Base-by-base conservation (phyloP, 1,139 yeast species). In the Candida sanyaensis region DNA sequence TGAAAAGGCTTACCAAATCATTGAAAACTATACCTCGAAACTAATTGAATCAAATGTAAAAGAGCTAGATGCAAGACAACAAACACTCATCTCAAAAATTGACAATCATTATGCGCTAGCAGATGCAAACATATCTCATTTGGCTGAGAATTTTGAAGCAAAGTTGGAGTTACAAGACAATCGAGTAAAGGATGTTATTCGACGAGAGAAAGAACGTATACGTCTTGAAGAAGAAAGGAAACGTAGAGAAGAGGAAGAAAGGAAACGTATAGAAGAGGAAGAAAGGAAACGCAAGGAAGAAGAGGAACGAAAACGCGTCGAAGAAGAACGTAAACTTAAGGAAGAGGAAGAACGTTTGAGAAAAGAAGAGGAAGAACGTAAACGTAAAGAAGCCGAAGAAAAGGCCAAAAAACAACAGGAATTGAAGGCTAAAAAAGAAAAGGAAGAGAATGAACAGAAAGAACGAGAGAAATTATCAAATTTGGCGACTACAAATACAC, bases 401-500 rank as follows among this genome's bases (percentile, higher is more conserved):
- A 41, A 29, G 10, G 50, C 53, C 44, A 42, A 33, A 49, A 43
- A 49, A 49, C 41, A 53, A 55, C 43, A 58, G 55, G 43, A 40
- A 24, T 6, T 43, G 30, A 39, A 43, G 30, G 39, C 48, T 41
- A 24, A 52, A 43, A 56, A 43, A 39, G 51, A 55, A 26, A 28
- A 37, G 45, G 58, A 55, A 39, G 59, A 55, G 37, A 46, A 47
- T 34, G 43, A 46, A 21, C 42, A 51, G 44, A 57, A 53, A 43
- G 41, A 46, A 24, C 49, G 55, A 46, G 47, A 48, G 27, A 56
- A 60, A 36, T 52, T 53, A 34, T 57, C 54, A 13, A 50, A 51
- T 30, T 52, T 53, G 37, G 53, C 53, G 39, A 55, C 69, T 26
- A 74, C 84, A 0, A 66, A 73, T 55, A 70, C 68, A 45, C 42